Base-by-base conservation (phyloP, 2,329 filamentous ascomycete genomes). In the Biscogniauxia sp. region DNA sequence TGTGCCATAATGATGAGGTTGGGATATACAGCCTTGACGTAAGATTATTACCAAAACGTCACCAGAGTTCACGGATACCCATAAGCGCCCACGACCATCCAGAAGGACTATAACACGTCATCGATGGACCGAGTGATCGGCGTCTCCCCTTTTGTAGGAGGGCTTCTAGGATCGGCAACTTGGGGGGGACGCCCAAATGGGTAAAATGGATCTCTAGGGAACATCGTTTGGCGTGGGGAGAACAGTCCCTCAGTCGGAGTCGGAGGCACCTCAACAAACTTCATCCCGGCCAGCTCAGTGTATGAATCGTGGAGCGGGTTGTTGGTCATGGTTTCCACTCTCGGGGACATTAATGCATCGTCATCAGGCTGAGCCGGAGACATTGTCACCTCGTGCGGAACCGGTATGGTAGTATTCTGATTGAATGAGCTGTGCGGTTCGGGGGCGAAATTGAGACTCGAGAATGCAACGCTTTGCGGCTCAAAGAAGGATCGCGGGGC, bases 71-170 rank as follows among this genome's bases (percentile, higher is more conserved):
- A 45, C 15, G 37, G 17, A 45, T 45, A 45, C 17, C 17, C 37
- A 45, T 45, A 45, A 45, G 17, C 37, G 37, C 11, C 37, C 19
- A 20, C 2, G 51, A 45, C 37, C 2, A 6, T 45, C 37, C 15
- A 37, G n/a, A 19, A 51, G 23, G 20, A 56, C 80, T 81, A 93
- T 75, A 93, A 79, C 56, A 92, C 80, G 70, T 93, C 90, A 72
- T 91, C 88, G 69, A 94, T 94, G 61, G 88, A 93, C 59, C 90
- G 82, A 56, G 88, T 86, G 62, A 94, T 93, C 2, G 90, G 89
- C 60, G 86, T 87, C 72, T 90, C 88, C 49, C 90, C 90, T 69
- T 84, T 86, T 13, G 88, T 90, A 0, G 89, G 88, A 17, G 90
- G 90, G 72, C 90, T 93, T 67, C 91, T 79, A 15, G 91, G 91